Base-by-base conservation (phyloP, 148 eudicot genomes). In the Euryodendron excelsum region DNA sequence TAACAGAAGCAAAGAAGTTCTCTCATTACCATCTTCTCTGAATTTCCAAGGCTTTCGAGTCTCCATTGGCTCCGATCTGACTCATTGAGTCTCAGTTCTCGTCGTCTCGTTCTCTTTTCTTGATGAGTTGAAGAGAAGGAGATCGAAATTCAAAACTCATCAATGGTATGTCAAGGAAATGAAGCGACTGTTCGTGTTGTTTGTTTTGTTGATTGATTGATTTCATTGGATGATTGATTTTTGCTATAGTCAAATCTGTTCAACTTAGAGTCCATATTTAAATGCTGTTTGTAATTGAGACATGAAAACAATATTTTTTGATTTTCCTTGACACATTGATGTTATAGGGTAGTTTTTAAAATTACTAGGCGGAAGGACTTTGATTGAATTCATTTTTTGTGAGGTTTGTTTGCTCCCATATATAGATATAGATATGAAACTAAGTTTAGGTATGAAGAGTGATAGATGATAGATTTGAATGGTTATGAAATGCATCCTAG, bases 1-100 rank as follows among this genome's bases (percentile, higher is more conserved):
- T 18, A 58, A 63, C 75, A 31, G 63, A n/a, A n/a, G n/a, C 23
- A 63, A 59, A 69, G 59, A n/a, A n/a, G n/a, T 60, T 14, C 64
- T 60, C n/a, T 64, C 55, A 69, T 36, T 48, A n/a, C 18, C 58
- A n/a, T n/a, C n/a, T 9, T 23, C 76, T 28, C 64, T 69, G n/a
- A n/a, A n/a, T 70, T 15, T 59, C 64, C 36, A 33, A 61, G 60
- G 75, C 69, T 70, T 27, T 18, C 44, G 45, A 27, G 56, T 63
- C 59, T n/a, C n/a, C n/a, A n/a, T 53, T 72, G 45, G 30, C 69
- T 79, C 85, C 84, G 88, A 85, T 87, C 90, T 87, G 86, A 75
- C 84, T 77, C 84, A 37, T 74, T 11, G 78, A 78, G 82, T 75
- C 69, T 7, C 64, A 58, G 56, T 78, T 74, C 39, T 75, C 78